These are phyloP conservation scores for Cyclotella baltica DNA, from an alignment of 108 stramenopile species.

Conservation along the genomic window DNA sequence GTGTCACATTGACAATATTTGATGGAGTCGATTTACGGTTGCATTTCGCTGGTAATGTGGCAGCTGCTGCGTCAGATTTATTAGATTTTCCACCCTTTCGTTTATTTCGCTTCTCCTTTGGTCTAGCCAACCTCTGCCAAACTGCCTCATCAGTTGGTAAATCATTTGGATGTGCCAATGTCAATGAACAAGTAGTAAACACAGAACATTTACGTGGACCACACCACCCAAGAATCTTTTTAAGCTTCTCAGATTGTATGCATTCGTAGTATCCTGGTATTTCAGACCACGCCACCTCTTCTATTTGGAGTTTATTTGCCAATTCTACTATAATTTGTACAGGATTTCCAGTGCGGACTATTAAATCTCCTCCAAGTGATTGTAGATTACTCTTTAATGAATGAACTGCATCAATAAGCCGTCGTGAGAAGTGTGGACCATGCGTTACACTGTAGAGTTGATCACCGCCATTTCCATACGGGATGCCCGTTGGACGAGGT, in stretches of 20 bases:
- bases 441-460: slow-evolving; percentile 39
- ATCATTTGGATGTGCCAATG: slow-evolving; percentile 72
- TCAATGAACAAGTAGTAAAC: slow-evolving; percentile 46
- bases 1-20: slow-evolving; percentile 31
- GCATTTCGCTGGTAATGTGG: neutral
- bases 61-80: slow-evolving; percentile 13
- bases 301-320: slow-evolving; percentile 36
- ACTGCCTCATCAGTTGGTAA: slow-evolving; percentile 45
- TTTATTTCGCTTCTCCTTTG: slow-evolving; percentile 53
- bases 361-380: slow-evolving; percentile 55
- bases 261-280: slow-evolving; percentile 67
- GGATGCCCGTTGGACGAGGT: slow-evolving; percentile 52
- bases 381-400: slow-evolving; percentile 44
- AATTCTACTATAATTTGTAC: slow-evolving; percentile 48
- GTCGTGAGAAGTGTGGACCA: slow-evolving; percentile 61
- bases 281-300: slow-evolving; percentile 63
- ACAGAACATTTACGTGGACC: slow-evolving; percentile 16
- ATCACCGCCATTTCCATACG: slow-evolving; percentile 8
- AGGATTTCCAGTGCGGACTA: slow-evolving; percentile 64
- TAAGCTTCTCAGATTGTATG: slow-evolving; percentile 36
- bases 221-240: slow-evolving; percentile 1
- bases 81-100: slow-evolving; percentile 9
- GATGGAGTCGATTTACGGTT: no score
- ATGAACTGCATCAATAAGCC: slow-evolving; percentile 56
- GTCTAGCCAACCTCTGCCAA: slow-evolving; percentile 59